Conservation (phyloP, 305 asterid species). For the Solanum aculeatissimum region DNA sequence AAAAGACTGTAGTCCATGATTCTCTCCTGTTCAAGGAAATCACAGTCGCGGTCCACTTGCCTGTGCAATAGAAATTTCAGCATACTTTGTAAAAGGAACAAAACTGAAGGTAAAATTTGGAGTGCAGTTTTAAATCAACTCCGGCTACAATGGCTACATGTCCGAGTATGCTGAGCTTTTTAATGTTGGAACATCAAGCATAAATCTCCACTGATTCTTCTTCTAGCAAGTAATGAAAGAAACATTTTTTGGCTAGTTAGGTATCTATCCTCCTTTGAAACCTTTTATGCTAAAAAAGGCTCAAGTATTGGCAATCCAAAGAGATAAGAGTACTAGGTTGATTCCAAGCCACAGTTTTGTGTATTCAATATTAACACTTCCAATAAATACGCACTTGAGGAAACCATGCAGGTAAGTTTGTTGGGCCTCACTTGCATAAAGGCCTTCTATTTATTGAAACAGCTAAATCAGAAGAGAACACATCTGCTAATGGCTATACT, state of each 20-base stretch:
- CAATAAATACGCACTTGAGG: background rate
- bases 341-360: background rate
- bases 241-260: no score
- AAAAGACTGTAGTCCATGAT: conserved; percentile 96
- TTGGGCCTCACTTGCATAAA: no score
- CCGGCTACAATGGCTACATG: background rate
- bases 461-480: background rate
- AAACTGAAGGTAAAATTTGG: background rate
- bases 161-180: background rate
- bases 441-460: background rate
- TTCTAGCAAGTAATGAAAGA: background rate
- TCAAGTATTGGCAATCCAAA: background rate
- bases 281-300: background rate
- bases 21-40: conserved; percentile 89
- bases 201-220: background rate
- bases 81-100: background rate
- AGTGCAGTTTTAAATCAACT: background rate
- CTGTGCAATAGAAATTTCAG: conserved; percentile 24
- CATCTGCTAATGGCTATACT: background rate
- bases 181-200: background rate
- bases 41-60: conserved; percentile 85
- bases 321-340: background rate
- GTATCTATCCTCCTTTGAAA: no score
- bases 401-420: no score
- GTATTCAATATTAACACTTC: background rate